phyloP scores from a whole-genome alignment of 1,139 yeast genomes.

The Williopsis jadinii region DNA sequence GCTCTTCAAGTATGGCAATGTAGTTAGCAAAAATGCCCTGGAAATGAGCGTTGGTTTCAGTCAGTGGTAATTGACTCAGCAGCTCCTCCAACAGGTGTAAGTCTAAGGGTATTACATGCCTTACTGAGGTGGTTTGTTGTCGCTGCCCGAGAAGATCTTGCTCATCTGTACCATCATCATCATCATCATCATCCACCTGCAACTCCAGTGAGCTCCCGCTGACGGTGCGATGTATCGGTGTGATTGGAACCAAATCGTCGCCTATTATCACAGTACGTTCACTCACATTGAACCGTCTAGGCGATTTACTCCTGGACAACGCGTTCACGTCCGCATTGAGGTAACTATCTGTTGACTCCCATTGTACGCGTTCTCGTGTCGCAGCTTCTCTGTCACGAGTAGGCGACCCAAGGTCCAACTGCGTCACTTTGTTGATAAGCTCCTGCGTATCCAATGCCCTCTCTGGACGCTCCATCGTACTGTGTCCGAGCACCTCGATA shows the following conservation, averaged over 20 bases:
- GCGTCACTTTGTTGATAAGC: constrained; percentile 8
- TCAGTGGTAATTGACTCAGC: constrained; percentile 6
- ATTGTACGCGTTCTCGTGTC: constrained; percentile 1
- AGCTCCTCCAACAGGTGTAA: constrained; percentile 6
- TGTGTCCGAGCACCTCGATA: no score
- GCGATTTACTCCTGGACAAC: not conserved
- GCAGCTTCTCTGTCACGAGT: not conserved
- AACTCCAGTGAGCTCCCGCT: constrained; percentile 19
- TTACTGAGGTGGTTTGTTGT: constrained; percentile 3
- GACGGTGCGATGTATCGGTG: constrained; percentile 15
- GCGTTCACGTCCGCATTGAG: constrained; percentile 8
- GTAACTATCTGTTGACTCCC: constrained; percentile 12
- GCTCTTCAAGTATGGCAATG: constrained; percentile 9
- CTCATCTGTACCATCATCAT: not conserved
- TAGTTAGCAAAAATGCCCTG: constrained; percentile 13
- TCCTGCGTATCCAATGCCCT: constrained; percentile 6
- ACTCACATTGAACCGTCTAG: constrained; percentile 9
- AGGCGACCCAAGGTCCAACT: constrained; percentile 6
- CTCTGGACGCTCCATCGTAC: not conserved
- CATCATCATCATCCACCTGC: not conserved
- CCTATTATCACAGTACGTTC: constrained; percentile 18
- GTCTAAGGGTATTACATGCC: constrained; percentile 7
- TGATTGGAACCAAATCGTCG: constrained; percentile 6
- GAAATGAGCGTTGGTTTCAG: constrained; percentile 10
- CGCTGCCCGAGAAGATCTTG: not conserved